Conservation (phyloP, 176 grass and related monocot genomes). For the Phyllostachys edulis region DNA sequence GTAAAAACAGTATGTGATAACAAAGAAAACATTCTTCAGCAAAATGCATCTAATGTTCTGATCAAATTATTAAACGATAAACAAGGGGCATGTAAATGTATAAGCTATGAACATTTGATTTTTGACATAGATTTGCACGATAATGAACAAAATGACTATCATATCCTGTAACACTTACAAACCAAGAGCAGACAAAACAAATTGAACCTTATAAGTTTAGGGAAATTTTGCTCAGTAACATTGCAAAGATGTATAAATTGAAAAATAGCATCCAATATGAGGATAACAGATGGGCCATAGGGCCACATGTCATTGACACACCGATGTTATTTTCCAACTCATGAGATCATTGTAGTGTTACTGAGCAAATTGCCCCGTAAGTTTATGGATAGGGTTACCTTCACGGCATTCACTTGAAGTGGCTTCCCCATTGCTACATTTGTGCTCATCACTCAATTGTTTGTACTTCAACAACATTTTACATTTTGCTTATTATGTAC, state of each 20-base stretch:
- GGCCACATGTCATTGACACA: no score
- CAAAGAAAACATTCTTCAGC: background rate
- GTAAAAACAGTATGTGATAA: slow-evolving; percentile 23
- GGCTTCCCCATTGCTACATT: background rate
- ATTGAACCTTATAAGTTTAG: background rate
- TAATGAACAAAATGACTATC: background rate
- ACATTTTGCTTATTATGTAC: background rate
- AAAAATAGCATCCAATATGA: no score
- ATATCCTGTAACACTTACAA: background rate
- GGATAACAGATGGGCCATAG: no score
- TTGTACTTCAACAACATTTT: background rate
- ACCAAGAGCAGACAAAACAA: background rate
- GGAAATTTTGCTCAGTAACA: no score
- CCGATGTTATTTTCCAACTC: no score
- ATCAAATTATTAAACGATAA: background rate
- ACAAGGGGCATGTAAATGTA: background rate
- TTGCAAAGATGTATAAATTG: no score
- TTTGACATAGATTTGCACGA: slow-evolving; percentile 9
- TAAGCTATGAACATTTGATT: background rate
- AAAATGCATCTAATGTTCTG: background rate
- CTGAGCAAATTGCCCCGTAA: no score
- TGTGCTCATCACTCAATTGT: background rate
- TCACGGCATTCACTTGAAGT: background rate
- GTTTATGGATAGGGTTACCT: background rate
- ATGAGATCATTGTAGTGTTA: no score